Conservation (phyloP, 2,329 filamentous ascomycete genomes). For the Conoideocrella luteorostrata region DNA sequence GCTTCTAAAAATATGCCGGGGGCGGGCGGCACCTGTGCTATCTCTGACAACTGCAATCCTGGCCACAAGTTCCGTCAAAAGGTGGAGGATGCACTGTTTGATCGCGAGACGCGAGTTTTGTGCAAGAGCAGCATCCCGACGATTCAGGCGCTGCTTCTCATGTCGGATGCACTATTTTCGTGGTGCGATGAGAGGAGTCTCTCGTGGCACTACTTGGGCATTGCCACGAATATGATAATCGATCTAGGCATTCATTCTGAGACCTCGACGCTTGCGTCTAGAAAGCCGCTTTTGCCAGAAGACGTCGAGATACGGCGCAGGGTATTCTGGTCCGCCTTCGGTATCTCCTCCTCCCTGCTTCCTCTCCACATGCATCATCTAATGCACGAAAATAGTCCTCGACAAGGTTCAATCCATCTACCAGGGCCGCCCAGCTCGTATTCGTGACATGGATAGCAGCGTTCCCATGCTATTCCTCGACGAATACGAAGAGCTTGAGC, state of each 20-base stretch:
- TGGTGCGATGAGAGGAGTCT: slow-evolving; percentile 42
- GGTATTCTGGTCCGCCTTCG: slow-evolving; percentile 17
- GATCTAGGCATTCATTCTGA: slow-evolving; percentile 48
- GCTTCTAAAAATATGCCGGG: slow-evolving; percentile 40
- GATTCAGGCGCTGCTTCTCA: slow-evolving; percentile 45
- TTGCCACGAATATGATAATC: slow-evolving; percentile 49
- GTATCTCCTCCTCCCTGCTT: no score
- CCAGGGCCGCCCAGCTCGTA: slow-evolving; percentile 42
- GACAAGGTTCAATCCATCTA: slow-evolving; percentile 52
- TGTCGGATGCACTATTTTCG: slow-evolving; percentile 45
- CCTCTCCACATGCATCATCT: no score
- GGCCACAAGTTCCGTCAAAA: slow-evolving; percentile 42
- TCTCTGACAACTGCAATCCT: slow-evolving; percentile 38
- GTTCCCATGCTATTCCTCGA: slow-evolving; percentile 43
- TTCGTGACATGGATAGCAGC: slow-evolving; percentile 38
- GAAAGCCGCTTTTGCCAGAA: slow-evolving; percentile 33
- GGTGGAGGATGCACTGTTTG: slow-evolving; percentile 39
- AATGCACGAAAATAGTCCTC: no score
- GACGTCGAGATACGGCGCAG: slow-evolving; percentile 35
- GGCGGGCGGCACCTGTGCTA: slow-evolving; percentile 36
- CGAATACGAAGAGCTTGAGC: slow-evolving; percentile 45
- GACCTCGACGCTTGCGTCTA: slow-evolving; percentile 20
- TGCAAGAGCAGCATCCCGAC: slow-evolving; percentile 47
- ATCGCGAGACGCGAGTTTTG: slow-evolving; percentile 34
- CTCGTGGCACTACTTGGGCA: slow-evolving; percentile 52